Evolutionary conservation across 2,329 filamentous ascomycete species (phyloP).

Genomic region (Aspergillus calidoustus): DNA sequence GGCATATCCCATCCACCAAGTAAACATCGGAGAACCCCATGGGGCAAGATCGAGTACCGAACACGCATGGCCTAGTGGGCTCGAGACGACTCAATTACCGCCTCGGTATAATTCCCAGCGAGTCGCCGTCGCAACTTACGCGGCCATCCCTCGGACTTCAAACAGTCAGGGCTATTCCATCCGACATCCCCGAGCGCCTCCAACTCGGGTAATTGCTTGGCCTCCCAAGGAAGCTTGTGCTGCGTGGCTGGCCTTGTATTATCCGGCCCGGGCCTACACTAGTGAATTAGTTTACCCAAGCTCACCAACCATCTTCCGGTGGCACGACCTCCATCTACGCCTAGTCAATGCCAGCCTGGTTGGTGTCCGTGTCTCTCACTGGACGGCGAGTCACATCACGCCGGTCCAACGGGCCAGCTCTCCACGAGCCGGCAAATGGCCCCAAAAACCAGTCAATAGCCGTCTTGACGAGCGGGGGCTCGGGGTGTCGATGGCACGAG

Average conservation of each 20-base stretch:
- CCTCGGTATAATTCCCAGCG: slow-evolving; percentile 2
- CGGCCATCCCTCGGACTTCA: background rate
- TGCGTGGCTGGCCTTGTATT: background rate
- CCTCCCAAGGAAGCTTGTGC: background rate
- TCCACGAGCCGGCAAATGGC: background rate
- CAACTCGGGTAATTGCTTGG: background rate
- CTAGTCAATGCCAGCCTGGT: no score
- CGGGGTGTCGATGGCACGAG: background rate
- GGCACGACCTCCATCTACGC: no score
- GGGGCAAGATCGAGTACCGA: background rate
- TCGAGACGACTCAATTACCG: background rate
- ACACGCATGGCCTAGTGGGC: background rate
- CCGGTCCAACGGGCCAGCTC: background rate
- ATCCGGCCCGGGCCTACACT: background rate
- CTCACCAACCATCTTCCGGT: background rate
- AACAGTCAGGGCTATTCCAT: background rate
- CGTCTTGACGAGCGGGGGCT: background rate
- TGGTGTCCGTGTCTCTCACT: background rate
- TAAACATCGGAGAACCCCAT: background rate
- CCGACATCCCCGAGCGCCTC: background rate
- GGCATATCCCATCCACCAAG: background rate
- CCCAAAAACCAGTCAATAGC: background rate
- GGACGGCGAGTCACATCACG: background rate
- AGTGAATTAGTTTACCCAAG: background rate
- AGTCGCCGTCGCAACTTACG: background rate